Conservation (phyloP, 345 rosid species). For the Microthlaspi erraticum region DNA sequence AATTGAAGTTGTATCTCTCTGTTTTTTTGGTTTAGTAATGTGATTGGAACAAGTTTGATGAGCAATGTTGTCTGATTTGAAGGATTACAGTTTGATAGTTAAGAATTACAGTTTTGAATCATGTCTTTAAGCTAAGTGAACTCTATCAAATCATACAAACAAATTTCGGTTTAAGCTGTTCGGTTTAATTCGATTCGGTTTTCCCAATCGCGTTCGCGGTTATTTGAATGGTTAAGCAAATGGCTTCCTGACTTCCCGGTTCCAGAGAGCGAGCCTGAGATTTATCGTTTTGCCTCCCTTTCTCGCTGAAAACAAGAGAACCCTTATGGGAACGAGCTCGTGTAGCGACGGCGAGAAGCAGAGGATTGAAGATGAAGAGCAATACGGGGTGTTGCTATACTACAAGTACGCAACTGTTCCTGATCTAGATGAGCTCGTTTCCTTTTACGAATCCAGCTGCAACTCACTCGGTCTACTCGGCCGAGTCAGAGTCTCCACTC, state of each 20-base stretch:
- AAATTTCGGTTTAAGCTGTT: slow-evolving; percentile 17
- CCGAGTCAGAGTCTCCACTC: slow-evolving; percentile 78
- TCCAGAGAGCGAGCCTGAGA: neutral
- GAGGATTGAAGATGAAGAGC: slow-evolving; percentile 39
- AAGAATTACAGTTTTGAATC: neutral
- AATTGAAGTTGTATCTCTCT: slow-evolving; percentile 24
- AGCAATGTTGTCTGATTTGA: neutral
- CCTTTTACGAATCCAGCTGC: slow-evolving; percentile 85
- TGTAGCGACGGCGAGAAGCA: slow-evolving; percentile 39
- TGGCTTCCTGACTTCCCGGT: neutral
- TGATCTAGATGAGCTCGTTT: slow-evolving; percentile 63
- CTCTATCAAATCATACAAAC: too few species aligned
- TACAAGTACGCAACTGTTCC: slow-evolving; percentile 71
- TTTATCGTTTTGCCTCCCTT: slow-evolving; percentile 2
- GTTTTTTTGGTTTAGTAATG: slow-evolving; percentile 25
- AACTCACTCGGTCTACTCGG: slow-evolving; percentile 73
- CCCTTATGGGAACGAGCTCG: slow-evolving; percentile 43
- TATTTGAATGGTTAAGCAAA: neutral
- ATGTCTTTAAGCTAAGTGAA: too few species aligned
- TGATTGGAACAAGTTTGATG: neutral
- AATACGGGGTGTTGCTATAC: slow-evolving; percentile 77
- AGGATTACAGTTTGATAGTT: neutral
- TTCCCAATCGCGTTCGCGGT: slow-evolving; percentile 1
- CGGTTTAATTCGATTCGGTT: neutral
- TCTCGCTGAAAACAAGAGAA: neutral